Evolutionary conservation across 495 filamentous ascomycete species (phyloP), one percentile per base, ranked within the genome.

Genomic region (Aspergillus biplanus): DNA sequence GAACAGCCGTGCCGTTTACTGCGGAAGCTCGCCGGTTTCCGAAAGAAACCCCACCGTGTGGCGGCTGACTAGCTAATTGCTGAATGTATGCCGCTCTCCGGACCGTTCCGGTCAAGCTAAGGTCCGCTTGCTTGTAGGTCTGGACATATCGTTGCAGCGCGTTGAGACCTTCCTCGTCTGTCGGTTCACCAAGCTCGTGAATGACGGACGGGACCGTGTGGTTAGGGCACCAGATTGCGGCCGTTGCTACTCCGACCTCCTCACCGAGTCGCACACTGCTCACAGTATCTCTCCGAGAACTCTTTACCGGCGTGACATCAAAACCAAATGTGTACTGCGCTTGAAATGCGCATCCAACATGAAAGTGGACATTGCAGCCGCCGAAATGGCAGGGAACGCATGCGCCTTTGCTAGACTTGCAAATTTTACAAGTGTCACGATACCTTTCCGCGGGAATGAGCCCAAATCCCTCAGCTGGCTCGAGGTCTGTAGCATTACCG

Each of bases 81-180:
- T 87, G 82, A 44, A 88, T 78, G 27, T 88, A 82, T 34, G 85
- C 87, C 21, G 96, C 94, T 71, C 97, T 97, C 21, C 95, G 88
- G 47, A 93, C 89, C 16, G 95, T 97, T 21, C 94, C 94, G 7
- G 93, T 97, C 58, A 97, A 75, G 16, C 90, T 85, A 21, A 94
- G 82, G 67, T 99, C 95, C 18, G 94, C 93, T 73, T 98, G 94
- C 77, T 98, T 99, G 81, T 91, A 97, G 47, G 89, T 93, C 56
- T 85, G 85, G 32, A 88, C 89, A 70, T 89, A 99, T 11, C 94
- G 81, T 72, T 97, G 93, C 16, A 99, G 78, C 15, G 91, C 94
- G 63, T 87, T 96, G 67, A 82, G 67, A 63, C 77, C 77, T 63
- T 80, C 69, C 68, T 75, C 72, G 61, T 87, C 87, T 7, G 88